These are phyloP conservation scores for Bigelowiella natans DNA, from an alignment of 78 protist species.

Conservation along the genomic window DNA sequence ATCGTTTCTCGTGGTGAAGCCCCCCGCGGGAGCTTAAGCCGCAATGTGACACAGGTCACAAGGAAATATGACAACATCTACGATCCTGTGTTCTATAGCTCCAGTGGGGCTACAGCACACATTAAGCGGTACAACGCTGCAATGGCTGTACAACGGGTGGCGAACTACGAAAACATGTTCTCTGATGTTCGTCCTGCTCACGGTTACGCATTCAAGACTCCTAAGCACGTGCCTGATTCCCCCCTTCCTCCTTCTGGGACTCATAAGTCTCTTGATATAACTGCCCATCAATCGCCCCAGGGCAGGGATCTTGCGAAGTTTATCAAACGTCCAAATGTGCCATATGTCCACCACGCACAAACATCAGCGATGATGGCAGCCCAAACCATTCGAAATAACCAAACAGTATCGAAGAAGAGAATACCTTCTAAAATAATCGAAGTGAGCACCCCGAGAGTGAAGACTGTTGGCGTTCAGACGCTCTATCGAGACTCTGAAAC, in stretches of 20 bases:
- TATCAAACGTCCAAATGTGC: not conserved
- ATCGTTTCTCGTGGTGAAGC: too few species aligned
- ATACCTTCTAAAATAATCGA: not conserved
- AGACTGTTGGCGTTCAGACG: not conserved
- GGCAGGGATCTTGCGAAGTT: not conserved
- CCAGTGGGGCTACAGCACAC: not conserved
- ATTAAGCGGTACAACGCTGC: not conserved
- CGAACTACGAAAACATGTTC: not conserved
- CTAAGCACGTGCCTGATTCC: not conserved
- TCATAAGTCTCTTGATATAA: not conserved
- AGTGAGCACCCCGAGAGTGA: not conserved
- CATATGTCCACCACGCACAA: not conserved
- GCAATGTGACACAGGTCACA: not conserved
- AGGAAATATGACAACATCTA: not conserved
- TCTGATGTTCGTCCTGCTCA: not conserved
- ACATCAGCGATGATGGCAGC: not conserved
- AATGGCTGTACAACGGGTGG: not conserved
- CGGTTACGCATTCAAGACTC: not conserved
- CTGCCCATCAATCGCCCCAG: too few species aligned
- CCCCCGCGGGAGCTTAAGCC: not conserved
- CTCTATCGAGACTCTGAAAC: conserved; percentile 52
- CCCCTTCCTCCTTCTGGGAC: not conserved
- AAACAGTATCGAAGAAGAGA: not conserved
- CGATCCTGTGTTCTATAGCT: not conserved
- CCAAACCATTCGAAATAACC: not conserved